A percentile compares a stretch with the other conserved stretches of the same genome.
Conservation (phyloP, 352 stramenopile species). For the Phytophthora meadii region DNA sequence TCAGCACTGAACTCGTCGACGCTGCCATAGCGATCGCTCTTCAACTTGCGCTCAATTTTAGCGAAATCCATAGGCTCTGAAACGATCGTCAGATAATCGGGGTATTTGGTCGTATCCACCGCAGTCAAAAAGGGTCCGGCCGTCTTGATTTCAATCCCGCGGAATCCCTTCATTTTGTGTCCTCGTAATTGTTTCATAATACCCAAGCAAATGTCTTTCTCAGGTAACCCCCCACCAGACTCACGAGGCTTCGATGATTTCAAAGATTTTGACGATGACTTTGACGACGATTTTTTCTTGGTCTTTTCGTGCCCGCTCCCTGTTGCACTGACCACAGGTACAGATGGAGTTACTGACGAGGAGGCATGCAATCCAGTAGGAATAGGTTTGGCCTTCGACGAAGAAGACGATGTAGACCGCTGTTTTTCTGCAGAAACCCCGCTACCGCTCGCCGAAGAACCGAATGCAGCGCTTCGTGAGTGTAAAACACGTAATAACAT, state of each 20-base stretch:
- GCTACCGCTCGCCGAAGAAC: slow-evolving; percentile 34
- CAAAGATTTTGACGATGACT: slow-evolving; percentile 42
- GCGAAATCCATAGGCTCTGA: slow-evolving; percentile 89
- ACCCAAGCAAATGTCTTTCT: slow-evolving; percentile 69
- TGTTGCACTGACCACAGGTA: slow-evolving; percentile 10
- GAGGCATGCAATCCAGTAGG: slow-evolving; percentile 20
- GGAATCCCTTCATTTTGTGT: slow-evolving; percentile 89
- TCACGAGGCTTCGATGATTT: slow-evolving; percentile 54
- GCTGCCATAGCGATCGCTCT: slow-evolving; percentile 79
- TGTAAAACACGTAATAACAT: slow-evolving; percentile 64
- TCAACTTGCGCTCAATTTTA: slow-evolving; percentile 90
- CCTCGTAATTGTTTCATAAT: slow-evolving; percentile 77
- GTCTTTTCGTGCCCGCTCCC: slow-evolving; percentile 33
- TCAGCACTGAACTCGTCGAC: slow-evolving; percentile 86
- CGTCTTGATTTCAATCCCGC: slow-evolving; percentile 83
- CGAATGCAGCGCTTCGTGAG: slow-evolving; percentile 50
- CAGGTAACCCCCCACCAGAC: slow-evolving; percentile 42
- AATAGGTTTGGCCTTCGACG: slow-evolving; percentile 30
- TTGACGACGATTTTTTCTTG: slow-evolving; percentile 46
- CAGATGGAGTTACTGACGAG: slow-evolving; percentile 4
- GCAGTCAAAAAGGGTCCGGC: slow-evolving; percentile 83
- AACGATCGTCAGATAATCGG: slow-evolving; percentile 83
- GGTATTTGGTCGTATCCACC: slow-evolving; percentile 88
- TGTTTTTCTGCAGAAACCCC: slow-evolving; percentile 47
- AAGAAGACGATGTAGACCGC: slow-evolving; percentile 45